Evolutionary conservation across 2,329 filamentous ascomycete genomes (phyloP), one percentile per base, ranked within the genome.

Genomic region (Fusarium stilboides): DNA sequence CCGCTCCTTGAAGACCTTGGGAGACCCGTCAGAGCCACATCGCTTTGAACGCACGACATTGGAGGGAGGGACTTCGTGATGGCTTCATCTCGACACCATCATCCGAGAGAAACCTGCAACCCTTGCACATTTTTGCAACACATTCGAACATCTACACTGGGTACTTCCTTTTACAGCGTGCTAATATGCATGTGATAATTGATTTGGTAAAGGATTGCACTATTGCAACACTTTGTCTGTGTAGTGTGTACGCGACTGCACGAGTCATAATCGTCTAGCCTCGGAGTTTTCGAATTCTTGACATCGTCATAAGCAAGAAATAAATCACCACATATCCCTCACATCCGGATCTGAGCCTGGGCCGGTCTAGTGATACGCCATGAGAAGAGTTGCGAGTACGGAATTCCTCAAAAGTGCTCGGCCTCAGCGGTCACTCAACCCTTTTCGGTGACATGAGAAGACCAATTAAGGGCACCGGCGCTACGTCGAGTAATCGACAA

Each of bases 201-300:
- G 34, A 49, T 43, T 31, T 67, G 44, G 59, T 57, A 59, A 57
- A 31, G 42, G 17, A 57, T 51, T 39, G 46, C 26, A 64, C 37
- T 64, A 61, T 58, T 57, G 53, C 43, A 46, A 40, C 20, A 36
- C 26, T 63, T 43, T 31, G 33, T 19, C 24, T 63, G 50, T 43
- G 39, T 52, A 34, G 20, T 63, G 50, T 43, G 39, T 52, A 34
- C 53, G 54, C 65, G 54, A 46, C 64, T 64, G 64, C 58, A 69
- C 72, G 73, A 75, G 73, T 75, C 73, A 74, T 65, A 68, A 57
- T 37, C 42, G 39, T 62, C 64, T 75, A 74, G 72, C 60, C 68
- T 66, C 69, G 67, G 70, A 45, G 47, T 67, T 66, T 66, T 40
- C 57, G 63, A 52, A 58, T 64, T 60, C 44, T 63, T 71, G 62